Evolutionary conservation across 1,139 yeast species (phyloP).

Genomic region (Candida pseudocylindracea): DNA sequence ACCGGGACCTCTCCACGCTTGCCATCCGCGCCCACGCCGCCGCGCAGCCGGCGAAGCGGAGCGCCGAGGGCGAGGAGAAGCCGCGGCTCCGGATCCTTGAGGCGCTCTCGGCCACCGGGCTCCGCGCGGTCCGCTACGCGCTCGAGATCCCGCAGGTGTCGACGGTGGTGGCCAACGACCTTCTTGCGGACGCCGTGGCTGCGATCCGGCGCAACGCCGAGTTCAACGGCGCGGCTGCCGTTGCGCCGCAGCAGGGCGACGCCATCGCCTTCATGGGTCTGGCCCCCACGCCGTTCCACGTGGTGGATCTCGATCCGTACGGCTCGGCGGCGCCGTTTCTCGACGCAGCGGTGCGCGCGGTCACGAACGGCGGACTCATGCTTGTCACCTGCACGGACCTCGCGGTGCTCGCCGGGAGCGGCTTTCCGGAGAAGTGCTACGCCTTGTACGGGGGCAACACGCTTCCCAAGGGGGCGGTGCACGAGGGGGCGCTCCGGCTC

Average conservation of each 20-base stretch:
- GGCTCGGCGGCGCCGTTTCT: conserved; percentile 94
- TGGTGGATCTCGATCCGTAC: conserved; percentile 87
- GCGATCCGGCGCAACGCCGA: conserved; percentile 52
- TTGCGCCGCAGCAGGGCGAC: conserved; percentile 58
- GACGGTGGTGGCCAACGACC: conserved; percentile 69
- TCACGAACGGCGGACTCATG: conserved; percentile 64
- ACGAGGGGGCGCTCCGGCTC: conserved; percentile 79
- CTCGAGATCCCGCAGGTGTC: conserved; percentile 64
- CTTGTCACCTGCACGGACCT: conserved; percentile 91
- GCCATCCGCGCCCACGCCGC: conserved; percentile 20
- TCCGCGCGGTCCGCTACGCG: conserved; percentile 82
- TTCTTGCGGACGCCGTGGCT: conserved; percentile 69
- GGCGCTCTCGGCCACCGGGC: conserved; percentile 87
- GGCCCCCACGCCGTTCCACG: conserved; percentile 33
- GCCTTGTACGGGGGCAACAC: conserved; percentile 68
- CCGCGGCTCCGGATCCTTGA: conserved; percentile 44
- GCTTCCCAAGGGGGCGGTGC: conserved; percentile 63
- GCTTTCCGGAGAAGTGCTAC: conserved; percentile 92
- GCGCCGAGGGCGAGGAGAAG: conserved; percentile 3
- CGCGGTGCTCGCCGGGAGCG: conserved; percentile 86
- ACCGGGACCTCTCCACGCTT: conserved; percentile 71
- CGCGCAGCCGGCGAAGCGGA: conserved; percentile 21
- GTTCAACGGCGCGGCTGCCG: conserved; percentile 35
- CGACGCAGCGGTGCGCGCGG: conserved; percentile 69
- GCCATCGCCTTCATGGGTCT: conserved; percentile 67